These are phyloP conservation scores for Tremellales sp. DNA, from an alignment of 1,284 basidiomycete genomes.

Conservation along the genomic window DNA sequence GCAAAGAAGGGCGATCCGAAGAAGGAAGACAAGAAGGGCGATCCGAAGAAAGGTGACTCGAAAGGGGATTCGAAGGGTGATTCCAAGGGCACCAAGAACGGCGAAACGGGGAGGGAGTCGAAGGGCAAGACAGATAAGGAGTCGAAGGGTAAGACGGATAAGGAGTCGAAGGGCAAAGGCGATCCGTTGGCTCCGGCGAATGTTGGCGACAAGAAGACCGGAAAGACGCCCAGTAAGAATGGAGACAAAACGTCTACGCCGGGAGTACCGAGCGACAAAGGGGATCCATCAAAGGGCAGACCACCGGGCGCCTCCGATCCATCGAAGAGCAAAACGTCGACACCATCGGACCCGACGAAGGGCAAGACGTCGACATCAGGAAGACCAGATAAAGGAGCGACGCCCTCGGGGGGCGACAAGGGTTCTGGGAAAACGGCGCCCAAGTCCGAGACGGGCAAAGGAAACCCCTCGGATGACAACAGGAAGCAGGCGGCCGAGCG, in stretches of 20 bases:
- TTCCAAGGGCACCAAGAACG: not conserved
- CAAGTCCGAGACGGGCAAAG: not conserved
- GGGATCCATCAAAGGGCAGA: no score
- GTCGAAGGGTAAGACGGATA: not conserved
- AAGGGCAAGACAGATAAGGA: not conserved
- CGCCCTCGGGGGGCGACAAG: not conserved
- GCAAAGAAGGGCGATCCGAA: not conserved
- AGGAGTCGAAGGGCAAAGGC: not conserved
- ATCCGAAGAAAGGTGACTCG: not conserved
- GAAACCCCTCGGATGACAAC: constrained; percentile 3
- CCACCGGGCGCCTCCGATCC: no score
- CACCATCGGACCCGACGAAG: no score
- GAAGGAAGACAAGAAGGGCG: not conserved
- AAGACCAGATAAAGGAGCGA: not conserved
- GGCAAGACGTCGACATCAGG: not conserved
- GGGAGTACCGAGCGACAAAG: no score
- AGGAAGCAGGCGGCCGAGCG: constrained; percentile 1
- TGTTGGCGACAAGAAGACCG: no score
- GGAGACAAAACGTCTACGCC: no score
- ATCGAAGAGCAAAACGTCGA: no score
- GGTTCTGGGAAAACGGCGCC: no score
- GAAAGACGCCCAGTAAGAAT: not conserved
- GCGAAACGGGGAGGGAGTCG: not conserved
- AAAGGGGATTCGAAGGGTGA: not conserved
- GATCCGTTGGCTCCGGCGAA: not conserved